Percentiles rank a stretch among this genome's conserved stretches.
These are phyloP conservation scores for Pseudogymnoascus sp. DNA, from an alignment of 2,329 filamentous ascomycete species.

Conservation along the genomic window DNA sequence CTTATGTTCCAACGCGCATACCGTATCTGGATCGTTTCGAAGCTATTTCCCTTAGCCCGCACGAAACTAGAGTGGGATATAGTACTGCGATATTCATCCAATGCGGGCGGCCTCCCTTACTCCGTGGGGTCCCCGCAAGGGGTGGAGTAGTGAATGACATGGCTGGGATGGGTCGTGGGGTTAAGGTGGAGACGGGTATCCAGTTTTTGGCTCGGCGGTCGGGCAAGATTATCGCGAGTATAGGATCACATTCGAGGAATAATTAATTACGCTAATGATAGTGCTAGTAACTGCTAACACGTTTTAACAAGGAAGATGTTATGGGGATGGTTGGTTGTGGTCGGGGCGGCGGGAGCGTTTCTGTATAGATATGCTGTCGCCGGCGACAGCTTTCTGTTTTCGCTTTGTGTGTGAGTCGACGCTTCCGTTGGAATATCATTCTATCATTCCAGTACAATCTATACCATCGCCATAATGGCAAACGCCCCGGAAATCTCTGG, in stretches of 20 bases:
- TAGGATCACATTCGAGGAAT: not conserved
- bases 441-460: not conserved
- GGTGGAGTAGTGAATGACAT: not conserved
- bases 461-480: not conserved
- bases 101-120: not conserved
- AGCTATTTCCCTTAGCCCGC: conserved; percentile 1
- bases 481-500: not conserved
- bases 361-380: not conserved
- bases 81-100: not conserved
- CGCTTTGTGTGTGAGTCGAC: not conserved
- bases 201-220: not conserved
- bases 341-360: not conserved
- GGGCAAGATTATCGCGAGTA: not conserved
- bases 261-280: conserved; percentile 3
- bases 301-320: conserved; percentile 1
- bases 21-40: not conserved
- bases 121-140: not conserved
- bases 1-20: not conserved
- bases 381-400: not conserved
- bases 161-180: not conserved
- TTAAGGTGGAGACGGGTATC: not conserved
- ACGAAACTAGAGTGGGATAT: not conserved
- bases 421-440: not conserved
- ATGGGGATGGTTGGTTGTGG: not conserved
- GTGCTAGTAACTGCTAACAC: not conserved